Conservation (phyloP, 148 eudicot genomes). For the Bassia scoparia region DNA sequence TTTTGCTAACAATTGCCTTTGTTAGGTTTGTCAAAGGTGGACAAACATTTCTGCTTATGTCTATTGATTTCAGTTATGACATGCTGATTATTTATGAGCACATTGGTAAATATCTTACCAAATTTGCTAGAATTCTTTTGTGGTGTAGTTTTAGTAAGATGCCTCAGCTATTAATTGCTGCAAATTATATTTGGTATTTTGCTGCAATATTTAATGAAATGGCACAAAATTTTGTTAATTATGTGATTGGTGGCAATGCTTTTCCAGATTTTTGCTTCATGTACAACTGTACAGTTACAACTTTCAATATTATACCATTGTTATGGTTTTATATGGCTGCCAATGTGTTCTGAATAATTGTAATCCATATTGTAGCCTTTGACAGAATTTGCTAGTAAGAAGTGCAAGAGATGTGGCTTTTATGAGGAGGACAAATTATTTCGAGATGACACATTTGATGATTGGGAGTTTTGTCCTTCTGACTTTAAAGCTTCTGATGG, state of each 20-base stretch:
- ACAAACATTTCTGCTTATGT: background rate
- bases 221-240: too few relatives aligned
- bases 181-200: background rate
- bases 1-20: background rate
- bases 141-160: background rate
- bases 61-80: background rate
- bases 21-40: background rate
- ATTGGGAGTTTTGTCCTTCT: conserved; percentile 85
- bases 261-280: background rate
- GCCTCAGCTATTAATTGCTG: background rate
- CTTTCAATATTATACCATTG: background rate
- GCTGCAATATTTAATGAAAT: background rate
- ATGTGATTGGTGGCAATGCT: background rate
- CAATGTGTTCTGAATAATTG: background rate
- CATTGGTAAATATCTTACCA: background rate
- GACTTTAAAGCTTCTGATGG: conserved; percentile 56
- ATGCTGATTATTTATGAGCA: background rate
- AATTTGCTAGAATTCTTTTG: background rate
- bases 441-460: conserved; percentile 61
- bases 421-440: conserved; percentile 50
- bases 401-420: conserved; percentile 93
- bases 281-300: background rate
- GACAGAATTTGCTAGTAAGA: conserved; percentile 53
- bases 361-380: conserved; percentile 57
- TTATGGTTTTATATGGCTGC: background rate